Percentiles rank a stretch among this genome's conserved stretches.
These are phyloP conservation scores for Talaromyces sp. DNA, from an alignment of 2,329 filamentous ascomycete genomes.

Conservation along the genomic window DNA sequence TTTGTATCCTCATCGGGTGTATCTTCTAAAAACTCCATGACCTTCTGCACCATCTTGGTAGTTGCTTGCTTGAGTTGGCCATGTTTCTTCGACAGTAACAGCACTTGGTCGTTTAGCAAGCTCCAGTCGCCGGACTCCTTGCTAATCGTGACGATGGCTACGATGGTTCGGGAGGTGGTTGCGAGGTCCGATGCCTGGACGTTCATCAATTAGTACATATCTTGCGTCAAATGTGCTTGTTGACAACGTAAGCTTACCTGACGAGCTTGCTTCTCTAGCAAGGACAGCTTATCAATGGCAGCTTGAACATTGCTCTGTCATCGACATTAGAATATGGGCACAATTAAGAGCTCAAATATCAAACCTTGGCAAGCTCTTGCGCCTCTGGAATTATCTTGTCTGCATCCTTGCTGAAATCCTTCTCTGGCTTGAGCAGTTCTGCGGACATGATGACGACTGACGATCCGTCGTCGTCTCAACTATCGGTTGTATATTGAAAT, in stretches of 20 bases:
- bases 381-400: conserved; percentile 89
- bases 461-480: conserved; percentile 17
- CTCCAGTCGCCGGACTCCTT: conserved; percentile 92
- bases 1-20: conserved; percentile 84
- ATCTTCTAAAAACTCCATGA: conserved; percentile 86
- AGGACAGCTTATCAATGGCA: conserved; percentile 88
- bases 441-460: conserved; percentile 67
- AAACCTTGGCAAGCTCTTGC: conserved; percentile 81
- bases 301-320: conserved; percentile 65
- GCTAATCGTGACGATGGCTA: conserved; percentile 88
- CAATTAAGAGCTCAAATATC: conserved; percentile 11
- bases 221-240: conserved; percentile 20
- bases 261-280: conserved; percentile 93
- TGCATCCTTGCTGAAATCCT: conserved; percentile 97
- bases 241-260: conserved; percentile 58
- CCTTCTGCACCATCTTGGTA: conserved; percentile 97
- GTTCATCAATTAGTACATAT: not conserved
- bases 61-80: conserved; percentile 98
- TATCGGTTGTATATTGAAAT: not conserved
- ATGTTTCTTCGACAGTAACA: conserved; percentile 98
- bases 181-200: conserved; percentile 85
- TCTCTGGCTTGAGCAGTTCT: conserved; percentile 83
- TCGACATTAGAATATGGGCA: not conserved
- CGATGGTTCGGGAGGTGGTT: conserved; percentile 83
- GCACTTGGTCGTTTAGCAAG: conserved; percentile 91